A percentile compares a stretch with the other conserved stretches of the same genome.
Conservation (phyloP, 176 grass and related monocot species). For the Pontederia paniculata region DNA sequence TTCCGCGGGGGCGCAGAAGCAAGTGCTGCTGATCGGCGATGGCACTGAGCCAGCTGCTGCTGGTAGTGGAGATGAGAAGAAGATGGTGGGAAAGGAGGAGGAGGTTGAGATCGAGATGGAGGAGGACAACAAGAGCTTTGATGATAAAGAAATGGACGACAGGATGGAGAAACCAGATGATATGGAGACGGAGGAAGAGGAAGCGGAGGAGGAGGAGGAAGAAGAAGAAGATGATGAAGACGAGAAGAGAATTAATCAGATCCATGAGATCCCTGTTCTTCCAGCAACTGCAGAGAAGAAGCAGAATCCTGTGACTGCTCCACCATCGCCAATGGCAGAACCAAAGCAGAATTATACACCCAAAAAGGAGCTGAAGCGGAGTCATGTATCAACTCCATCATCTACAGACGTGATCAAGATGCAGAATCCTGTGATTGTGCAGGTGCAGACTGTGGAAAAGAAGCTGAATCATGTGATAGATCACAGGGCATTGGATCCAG, state of each 20-base stretch:
- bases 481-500: neutral
- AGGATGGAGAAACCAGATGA: conserved; percentile 9
- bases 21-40: conserved; percentile 12
- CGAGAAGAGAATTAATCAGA: conserved; percentile 19
- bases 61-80: neutral
- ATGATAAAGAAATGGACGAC: conserved; percentile 48
- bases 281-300: conserved; percentile 19
- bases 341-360: no score
- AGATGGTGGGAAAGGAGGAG: neutral
- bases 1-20: conserved; percentile 29
- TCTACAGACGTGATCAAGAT: no score
- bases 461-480: neutral
- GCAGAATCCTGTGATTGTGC: neutral
- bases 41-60: conserved; percentile 22
- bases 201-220: conserved; percentile 23
- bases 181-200: conserved; percentile 18
- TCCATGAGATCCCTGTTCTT: conserved; percentile 10
- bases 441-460: neutral
- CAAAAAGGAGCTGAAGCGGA: no score
- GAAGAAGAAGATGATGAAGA: conserved; percentile 30
- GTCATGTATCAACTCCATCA: no score
- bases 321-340: no score
- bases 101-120: conserved; percentile 20
- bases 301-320: no score
- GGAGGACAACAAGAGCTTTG: conserved; percentile 26